Evolutionary conservation across 345 rosid genomes (phyloP), one percentile per base, ranked within the genome.

Genomic region (Lagerstroemia speciosa): DNA sequence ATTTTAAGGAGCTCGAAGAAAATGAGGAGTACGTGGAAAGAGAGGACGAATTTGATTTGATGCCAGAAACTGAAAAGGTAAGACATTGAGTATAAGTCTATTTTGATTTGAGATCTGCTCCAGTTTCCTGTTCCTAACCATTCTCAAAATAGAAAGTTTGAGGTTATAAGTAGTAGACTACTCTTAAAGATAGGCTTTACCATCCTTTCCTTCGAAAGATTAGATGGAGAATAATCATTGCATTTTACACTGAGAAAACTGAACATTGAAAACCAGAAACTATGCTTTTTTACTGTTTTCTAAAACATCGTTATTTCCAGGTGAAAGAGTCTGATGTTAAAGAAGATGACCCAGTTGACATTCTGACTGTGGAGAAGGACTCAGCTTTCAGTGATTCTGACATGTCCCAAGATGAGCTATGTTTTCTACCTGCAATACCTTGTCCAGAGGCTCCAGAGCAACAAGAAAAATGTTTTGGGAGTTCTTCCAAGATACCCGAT

Each of bases 1-100:
- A 95, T 78, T 94, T 94, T 73, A 94, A 92, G 77, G 99, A 94
- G 86, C 97, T 95, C 7, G 98, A 92, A 84, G 99, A 95, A 78
- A 95, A 95, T 74, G 99, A 95, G 78, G 99, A 95, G 81, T 94
- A 94, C 62, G 89, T 94, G 62, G 98, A 94, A 83, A 83, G 93
- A 2, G 99, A 94, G 80, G 99, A 94, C 75, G 98, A 94, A 67
- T 94, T 94, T 76, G 99, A 94, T 84, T 69, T 92, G 78, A 75
- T 84, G 66, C 96, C 96, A 74, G 98, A 88, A 81, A 85, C 89
- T 58, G 98, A 89, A 82, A 94, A 94, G 96, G 99, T 91, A 69
- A 78, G 29, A 58, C 7, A 29, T 27, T 6, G 33, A 58, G 30
- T 1, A 27, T 53, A 14, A 3, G 10, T 24, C 12, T n/a, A 0